Evolutionary conservation across 2,329 filamentous ascomycete species (phyloP).

Genomic region (Fonsecaea multimorphosa): DNA sequence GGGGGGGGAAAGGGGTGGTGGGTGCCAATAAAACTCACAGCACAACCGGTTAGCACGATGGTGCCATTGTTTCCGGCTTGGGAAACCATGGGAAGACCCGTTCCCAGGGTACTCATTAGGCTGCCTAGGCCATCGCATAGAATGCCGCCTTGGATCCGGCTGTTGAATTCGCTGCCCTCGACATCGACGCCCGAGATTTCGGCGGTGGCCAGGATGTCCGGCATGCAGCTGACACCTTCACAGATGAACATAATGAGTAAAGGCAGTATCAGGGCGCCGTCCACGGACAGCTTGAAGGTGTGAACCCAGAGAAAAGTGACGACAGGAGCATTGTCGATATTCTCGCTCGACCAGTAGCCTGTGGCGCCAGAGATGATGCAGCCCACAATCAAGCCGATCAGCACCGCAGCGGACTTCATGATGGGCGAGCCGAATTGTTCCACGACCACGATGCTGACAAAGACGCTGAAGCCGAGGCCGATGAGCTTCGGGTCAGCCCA

Average conservation of each 20-base stretch:
- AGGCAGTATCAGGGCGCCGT: slow-evolving; percentile 75
- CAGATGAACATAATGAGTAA: slow-evolving; percentile 74
- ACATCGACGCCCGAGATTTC: slow-evolving; percentile 79
- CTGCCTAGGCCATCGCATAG: slow-evolving; percentile 79
- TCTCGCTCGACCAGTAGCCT: slow-evolving; percentile 77
- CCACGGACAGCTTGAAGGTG: slow-evolving; percentile 74
- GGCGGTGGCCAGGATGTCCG: slow-evolving; percentile 80
- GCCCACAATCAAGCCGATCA: slow-evolving; percentile 74
- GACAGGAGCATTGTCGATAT: slow-evolving; percentile 73
- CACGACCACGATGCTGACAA: slow-evolving; percentile 77
- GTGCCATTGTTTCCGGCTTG: slow-evolving; percentile 88
- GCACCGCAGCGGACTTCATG: slow-evolving; percentile 80
- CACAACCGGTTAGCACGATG: slow-evolving; percentile 80
- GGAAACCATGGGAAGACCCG: slow-evolving; percentile 78
- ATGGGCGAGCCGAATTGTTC: slow-evolving; percentile 82
- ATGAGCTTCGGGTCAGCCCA: slow-evolving; percentile 83
- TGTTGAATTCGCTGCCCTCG: slow-evolving; percentile 73
- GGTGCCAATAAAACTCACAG: slow-evolving; percentile 48
- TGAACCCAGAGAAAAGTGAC: slow-evolving; percentile 80
- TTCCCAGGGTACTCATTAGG: slow-evolving; percentile 75
- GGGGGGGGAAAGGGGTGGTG: too few species aligned
- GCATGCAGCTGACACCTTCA: slow-evolving; percentile 78
- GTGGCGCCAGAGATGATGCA: slow-evolving; percentile 79
- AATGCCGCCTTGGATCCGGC: slow-evolving; percentile 77
- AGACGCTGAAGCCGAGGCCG: slow-evolving; percentile 79